phyloP scores from a whole-genome alignment of 306 rosid genomes.

The Ziziphus jujuba region DNA sequence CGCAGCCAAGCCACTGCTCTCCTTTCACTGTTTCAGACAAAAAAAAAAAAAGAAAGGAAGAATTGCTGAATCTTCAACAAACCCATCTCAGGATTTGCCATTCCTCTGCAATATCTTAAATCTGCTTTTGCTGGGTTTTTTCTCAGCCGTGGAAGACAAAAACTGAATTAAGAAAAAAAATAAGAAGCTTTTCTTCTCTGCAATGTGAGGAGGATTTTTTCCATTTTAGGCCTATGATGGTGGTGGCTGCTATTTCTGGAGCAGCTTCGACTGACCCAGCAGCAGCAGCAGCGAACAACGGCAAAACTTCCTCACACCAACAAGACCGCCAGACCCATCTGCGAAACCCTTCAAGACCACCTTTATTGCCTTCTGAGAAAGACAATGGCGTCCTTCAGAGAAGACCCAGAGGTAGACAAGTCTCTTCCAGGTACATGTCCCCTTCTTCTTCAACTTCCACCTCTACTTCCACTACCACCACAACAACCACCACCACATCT shows the following conservation, averaged over 20 bases:
- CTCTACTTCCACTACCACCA: slow-evolving; percentile 54
- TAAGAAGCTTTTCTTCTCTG: slow-evolving; percentile 18
- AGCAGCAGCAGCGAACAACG: slow-evolving; percentile 23
- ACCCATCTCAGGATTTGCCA: slow-evolving; percentile 35
- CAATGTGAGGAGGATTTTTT: slow-evolving; percentile 51
- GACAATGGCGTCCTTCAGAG: slow-evolving; percentile 59
- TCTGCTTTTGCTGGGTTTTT: slow-evolving; percentile 15
- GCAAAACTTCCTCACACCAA: slow-evolving; percentile 30
- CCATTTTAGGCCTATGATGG: slow-evolving; percentile 50
- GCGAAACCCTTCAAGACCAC: slow-evolving; percentile 44
- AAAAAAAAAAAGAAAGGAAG: no score
- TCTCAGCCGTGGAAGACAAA: not conserved
- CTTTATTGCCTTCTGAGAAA: slow-evolving; percentile 58
- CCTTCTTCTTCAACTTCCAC: slow-evolving; percentile 78
- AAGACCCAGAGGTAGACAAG: slow-evolving; percentile 75
- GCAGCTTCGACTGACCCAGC: slow-evolving; percentile 45
- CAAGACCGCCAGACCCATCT: slow-evolving; percentile 26
- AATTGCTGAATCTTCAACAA: slow-evolving; percentile 43
- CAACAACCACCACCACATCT: no score
- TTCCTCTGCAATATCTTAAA: slow-evolving; percentile 31
- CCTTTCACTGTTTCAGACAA: slow-evolving; percentile 23
- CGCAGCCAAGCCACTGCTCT: slow-evolving; percentile 21
- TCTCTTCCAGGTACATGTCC: slow-evolving; percentile 96
- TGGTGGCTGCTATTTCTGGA: slow-evolving; percentile 97
- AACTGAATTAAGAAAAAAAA: slow-evolving; percentile 14